Evolutionary conservation across 2,329 filamentous ascomycete genomes (phyloP).

Genomic region (Fusarium subglutinans): DNA sequence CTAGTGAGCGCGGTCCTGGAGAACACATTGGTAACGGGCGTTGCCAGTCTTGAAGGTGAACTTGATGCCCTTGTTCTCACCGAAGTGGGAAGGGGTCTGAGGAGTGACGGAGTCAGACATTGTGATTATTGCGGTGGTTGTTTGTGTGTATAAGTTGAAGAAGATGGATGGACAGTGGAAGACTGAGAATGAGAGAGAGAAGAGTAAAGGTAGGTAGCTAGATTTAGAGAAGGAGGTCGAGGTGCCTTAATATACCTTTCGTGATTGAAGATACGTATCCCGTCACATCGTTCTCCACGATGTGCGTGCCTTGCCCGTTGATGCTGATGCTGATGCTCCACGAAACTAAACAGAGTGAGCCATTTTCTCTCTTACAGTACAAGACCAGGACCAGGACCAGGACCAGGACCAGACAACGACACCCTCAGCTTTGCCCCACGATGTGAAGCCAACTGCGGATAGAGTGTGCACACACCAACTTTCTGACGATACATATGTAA

Average conservation of each 20-base stretch:
- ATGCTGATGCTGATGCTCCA: conserved; percentile 30
- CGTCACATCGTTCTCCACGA: conserved; percentile 16
- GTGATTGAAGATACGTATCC: conserved; percentile 39
- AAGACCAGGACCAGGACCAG: background rate
- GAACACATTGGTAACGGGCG: conserved; percentile 51
- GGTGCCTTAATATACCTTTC: conserved; percentile 40
- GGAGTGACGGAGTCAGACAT: conserved; percentile 36
- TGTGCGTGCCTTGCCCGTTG: conserved; percentile 13
- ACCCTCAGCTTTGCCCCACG: conserved; percentile 42
- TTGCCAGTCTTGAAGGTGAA: conserved; percentile 58
- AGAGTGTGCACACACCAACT: conserved; percentile 23
- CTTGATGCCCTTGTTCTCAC: conserved; percentile 54
- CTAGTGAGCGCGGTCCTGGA: conserved; percentile 57
- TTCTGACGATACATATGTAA: conserved; percentile 1
- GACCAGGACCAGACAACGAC: conserved; percentile 9
- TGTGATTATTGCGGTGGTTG: conserved; percentile 7
- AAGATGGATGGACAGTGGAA: background rate
- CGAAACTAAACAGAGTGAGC: conserved; percentile 42
- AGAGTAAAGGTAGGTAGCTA: background rate
- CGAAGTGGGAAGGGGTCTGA: conserved; percentile 39
- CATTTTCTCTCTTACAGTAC: conserved; percentile 37
- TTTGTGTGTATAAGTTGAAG: conserved; percentile 13
- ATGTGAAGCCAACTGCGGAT: conserved; percentile 33
- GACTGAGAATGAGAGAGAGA: background rate
- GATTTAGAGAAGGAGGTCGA: background rate